phyloP scores from a whole-genome alignment of 306 rosid genomes.

The Pterocarpus macrocarpus region DNA sequence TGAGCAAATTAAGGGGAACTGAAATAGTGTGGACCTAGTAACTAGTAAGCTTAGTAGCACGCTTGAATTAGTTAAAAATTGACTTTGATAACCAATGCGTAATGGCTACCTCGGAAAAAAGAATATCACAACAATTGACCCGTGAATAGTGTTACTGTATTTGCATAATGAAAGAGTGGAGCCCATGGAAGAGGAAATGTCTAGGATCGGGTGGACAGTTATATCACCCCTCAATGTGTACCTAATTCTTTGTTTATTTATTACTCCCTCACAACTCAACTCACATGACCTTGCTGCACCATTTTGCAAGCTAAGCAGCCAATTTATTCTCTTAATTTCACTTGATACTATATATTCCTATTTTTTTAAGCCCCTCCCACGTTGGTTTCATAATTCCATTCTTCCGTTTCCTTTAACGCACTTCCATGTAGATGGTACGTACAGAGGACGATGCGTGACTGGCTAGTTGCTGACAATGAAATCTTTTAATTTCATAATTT shows the following conservation, averaged over 20 bases:
- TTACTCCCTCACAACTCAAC: constrained; percentile 54
- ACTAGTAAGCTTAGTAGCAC: not conserved
- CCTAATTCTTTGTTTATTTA: constrained; percentile 62
- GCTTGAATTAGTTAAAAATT: constrained; percentile 33
- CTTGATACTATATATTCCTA: no score
- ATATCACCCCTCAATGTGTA: constrained; percentile 59
- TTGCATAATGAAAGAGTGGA: constrained; percentile 49
- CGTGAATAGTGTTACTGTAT: constrained; percentile 19
- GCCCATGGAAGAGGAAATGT: constrained; percentile 75
- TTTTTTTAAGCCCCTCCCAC: constrained; percentile 27
- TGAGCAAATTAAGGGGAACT: not conserved
- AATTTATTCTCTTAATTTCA: constrained; percentile 10
- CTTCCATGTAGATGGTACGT: constrained; percentile 60
- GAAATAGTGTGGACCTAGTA: not conserved
- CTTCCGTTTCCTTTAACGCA: constrained; percentile 54
- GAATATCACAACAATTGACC: constrained; percentile 26
- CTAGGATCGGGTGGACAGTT: constrained; percentile 79
- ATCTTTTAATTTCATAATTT: constrained; percentile 32
- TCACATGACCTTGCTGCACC: constrained; percentile 68
- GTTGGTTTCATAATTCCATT: constrained; percentile 53
- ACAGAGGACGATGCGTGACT: constrained; percentile 55
- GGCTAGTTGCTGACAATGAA: constrained; percentile 15
- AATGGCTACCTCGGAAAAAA: constrained; percentile 29
- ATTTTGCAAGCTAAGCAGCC: constrained; percentile 57
- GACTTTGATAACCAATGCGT: constrained; percentile 35